Evolutionary conservation across 257 asterid species (phyloP).

Genomic region (Capsicum chinense): DNA sequence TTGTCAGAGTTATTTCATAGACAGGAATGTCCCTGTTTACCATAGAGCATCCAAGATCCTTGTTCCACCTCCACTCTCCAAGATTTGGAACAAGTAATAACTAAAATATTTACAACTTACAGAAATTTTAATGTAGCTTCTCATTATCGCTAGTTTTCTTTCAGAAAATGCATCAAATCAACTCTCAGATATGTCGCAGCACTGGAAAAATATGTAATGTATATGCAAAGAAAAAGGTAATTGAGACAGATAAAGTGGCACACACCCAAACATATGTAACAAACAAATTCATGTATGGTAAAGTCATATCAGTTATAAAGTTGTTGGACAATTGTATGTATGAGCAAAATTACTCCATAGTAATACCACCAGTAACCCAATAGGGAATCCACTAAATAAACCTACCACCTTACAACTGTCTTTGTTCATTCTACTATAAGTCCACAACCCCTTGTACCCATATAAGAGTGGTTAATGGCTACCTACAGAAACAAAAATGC

Average conservation of each 20-base stretch:
- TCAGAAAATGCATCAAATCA: too few relatives aligned
- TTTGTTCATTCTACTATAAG: not conserved
- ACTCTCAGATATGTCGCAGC: too few relatives aligned
- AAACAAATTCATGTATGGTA: not conserved
- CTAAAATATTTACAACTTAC: not conserved
- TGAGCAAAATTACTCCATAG: not conserved
- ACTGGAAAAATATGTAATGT: not conserved
- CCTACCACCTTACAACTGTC: not conserved
- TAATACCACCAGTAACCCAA: not conserved
- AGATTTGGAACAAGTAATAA: too few relatives aligned
- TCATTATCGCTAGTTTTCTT: not conserved
- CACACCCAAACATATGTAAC: too few relatives aligned
- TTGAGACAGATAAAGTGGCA: too few relatives aligned
- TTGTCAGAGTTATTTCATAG: too few relatives aligned
- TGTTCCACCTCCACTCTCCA: too few relatives aligned
- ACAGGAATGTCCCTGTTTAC: too few relatives aligned
- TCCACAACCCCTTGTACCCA: not conserved
- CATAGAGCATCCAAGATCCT: too few relatives aligned
- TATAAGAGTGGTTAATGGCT: not conserved
- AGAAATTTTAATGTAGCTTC: too few relatives aligned
- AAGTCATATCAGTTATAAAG: not conserved
- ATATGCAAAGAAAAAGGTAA: not conserved
- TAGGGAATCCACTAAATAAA: not conserved
- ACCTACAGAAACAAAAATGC: not conserved
- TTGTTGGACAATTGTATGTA: not conserved